A percentile compares a stretch with the other conserved stretches of the same genome.
These are phyloP conservation scores for Tricholoma matsutake DNA, from an alignment of 768 basidiomycete genomes.

Conservation along the genomic window DNA sequence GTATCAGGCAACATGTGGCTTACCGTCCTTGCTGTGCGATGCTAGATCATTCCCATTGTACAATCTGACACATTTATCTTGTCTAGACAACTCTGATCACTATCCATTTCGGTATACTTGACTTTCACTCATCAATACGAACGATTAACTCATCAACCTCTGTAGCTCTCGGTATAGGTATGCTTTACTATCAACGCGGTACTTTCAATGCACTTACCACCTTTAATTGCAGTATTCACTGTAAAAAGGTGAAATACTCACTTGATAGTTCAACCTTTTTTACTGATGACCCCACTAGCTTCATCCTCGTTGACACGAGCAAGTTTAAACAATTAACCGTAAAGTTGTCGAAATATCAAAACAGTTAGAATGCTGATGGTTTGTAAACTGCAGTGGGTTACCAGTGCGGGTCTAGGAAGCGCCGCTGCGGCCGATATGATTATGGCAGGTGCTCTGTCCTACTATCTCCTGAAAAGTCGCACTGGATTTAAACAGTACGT, in stretches of 20 bases:
- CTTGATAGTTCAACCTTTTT: neutral
- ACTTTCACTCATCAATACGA: neutral
- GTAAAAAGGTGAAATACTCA: conserved; percentile 35
- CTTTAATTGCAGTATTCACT: conserved; percentile 38
- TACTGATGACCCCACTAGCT: conserved; percentile 22
- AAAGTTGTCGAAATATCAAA: conserved; percentile 9
- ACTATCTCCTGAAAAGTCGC: conserved; percentile 42
- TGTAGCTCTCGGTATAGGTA: conserved; percentile 41
- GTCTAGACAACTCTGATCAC: conserved; percentile 37
- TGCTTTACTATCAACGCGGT: conserved; percentile 9
- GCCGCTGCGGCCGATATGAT: conserved; percentile 48
- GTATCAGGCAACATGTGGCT: conserved; percentile 43
- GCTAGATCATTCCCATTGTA: neutral
- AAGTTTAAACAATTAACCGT: conserved; percentile 37
- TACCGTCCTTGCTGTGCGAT: conserved; percentile 41
- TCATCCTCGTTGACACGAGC: conserved; percentile 29
- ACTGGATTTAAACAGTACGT: conserved; percentile 44
- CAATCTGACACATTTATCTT: neutral
- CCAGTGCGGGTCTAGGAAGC: conserved; percentile 43
- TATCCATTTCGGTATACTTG: conserved; percentile 41
- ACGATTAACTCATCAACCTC: conserved; percentile 1
- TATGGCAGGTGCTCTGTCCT: conserved; percentile 47
- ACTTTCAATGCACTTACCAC: conserved; percentile 3
- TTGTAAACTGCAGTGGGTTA: conserved; percentile 39
- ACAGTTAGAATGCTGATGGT: conserved; percentile 29